Evolutionary conservation across 1,284 basidiomycete genomes (phyloP).

Genomic region (Phylloboletellus chloephorus): DNA sequence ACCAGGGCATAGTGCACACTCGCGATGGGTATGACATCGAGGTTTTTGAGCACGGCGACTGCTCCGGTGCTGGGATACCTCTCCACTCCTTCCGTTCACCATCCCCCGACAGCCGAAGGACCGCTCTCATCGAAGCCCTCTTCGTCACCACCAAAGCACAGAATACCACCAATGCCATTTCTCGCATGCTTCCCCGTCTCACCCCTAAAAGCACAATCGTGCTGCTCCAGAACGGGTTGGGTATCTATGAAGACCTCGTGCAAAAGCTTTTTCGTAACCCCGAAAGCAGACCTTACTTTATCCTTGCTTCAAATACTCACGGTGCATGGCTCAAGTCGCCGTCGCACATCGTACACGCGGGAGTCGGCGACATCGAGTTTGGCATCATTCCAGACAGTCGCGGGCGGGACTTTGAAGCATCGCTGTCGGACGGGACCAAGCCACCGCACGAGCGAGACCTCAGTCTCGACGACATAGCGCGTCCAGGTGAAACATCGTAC

Average conservation of each 20-base stretch:
- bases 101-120: constrained; percentile 21
- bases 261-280: constrained; percentile 70
- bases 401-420: constrained; percentile 56
- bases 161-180: constrained; percentile 56
- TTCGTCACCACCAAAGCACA: constrained; percentile 82
- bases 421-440: constrained; percentile 35
- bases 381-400: constrained; percentile 72
- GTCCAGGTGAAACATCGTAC: constrained; percentile 36
- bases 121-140: constrained; percentile 56
- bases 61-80: constrained; percentile 25
- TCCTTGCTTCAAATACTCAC: constrained; percentile 82
- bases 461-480: constrained; percentile 53
- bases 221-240: constrained; percentile 89
- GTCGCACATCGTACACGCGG: constrained; percentile 70
- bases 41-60: constrained; percentile 34
- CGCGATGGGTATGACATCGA: constrained; percentile 45
- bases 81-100: constrained; percentile 19
- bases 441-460: constrained; percentile 35
- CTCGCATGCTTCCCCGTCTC: constrained; percentile 60
- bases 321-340: constrained; percentile 55
- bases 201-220: constrained; percentile 74
- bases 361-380: constrained; percentile 69
- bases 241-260: constrained; percentile 79
- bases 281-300: constrained; percentile 73
- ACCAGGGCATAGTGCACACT: constrained; percentile 39